Evolutionary conservation across 192 early-diverging fungal genomes (phyloP).

Genomic region (Linnemannia exigua): DNA sequence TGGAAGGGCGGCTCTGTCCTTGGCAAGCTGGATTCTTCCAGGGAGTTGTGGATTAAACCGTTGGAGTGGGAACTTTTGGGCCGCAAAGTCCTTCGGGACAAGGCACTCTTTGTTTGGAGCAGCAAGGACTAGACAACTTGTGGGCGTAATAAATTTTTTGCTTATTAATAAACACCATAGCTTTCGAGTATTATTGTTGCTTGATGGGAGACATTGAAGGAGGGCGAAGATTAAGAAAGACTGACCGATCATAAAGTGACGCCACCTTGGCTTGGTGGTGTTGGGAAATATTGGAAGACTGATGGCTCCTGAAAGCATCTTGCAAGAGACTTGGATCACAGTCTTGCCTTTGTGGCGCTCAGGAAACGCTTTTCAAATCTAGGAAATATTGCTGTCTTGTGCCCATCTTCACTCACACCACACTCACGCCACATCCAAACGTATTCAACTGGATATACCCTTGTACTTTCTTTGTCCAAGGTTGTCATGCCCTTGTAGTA

Average conservation of each 20-base stretch:
- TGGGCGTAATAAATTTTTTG: neutral
- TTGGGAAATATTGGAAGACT: no score
- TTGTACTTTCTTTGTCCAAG: no score
- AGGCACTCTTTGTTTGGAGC: constrained; percentile 76
- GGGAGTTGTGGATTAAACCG: constrained; percentile 83
- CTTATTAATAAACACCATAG: neutral
- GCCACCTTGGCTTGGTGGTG: no score
- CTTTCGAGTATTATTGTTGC: neutral
- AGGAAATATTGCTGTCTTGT: no score
- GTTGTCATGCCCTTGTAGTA: no score
- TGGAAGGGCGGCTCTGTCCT: constrained; percentile 93
- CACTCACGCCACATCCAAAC: neutral
- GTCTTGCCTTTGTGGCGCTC: neutral
- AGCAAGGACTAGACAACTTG: constrained; percentile 25
- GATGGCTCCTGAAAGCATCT: neutral
- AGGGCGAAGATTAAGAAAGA: neutral
- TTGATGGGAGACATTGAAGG: neutral
- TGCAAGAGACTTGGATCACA: neutral
- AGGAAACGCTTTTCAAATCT: no score
- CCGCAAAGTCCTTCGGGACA: constrained; percentile 71
- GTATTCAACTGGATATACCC: no score
- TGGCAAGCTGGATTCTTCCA: constrained; percentile 80
- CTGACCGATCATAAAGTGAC: no score
- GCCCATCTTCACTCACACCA: neutral
- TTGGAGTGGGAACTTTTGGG: constrained; percentile 84